Evolutionary conservation across 148 eudicot species (phyloP), one percentile per base, ranked within the genome.

Genomic region (Rhododendron mucronatum): DNA sequence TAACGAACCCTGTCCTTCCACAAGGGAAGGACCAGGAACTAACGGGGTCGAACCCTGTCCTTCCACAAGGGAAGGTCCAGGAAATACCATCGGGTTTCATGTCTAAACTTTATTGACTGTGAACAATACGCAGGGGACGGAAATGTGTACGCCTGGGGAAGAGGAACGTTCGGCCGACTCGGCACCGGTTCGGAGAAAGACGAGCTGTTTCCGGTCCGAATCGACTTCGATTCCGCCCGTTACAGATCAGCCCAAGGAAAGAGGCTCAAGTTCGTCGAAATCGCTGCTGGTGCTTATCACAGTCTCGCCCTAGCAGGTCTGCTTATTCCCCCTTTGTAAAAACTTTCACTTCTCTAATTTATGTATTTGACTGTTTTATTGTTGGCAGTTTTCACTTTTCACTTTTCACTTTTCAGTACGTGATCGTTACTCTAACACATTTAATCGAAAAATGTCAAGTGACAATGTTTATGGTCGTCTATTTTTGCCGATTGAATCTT

Each of bases 201-300:
- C 73, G 87, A 87, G 90, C 67, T 79, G 5, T 83, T 85, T 39
- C 98, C 96, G 4, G 91, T 88, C 14, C 90, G 59, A 21, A 78
- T 96, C 39, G 83, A 89, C 20, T 92, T 93, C 82, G 75, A 51
- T 16, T 61, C 83, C 23, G 50, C 33, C 33, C 44, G 39, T 4
- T 1, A 16, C 26, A 63, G 51, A 45, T 84, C 83, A 35, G 85
- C 59, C 21, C 41, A 16, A 61, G 83, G 74, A 44, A 53, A 76
- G 28, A 73, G 67, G 61, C 65, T 86, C 69, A 93, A 87, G 67
- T 87, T 93, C 87, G 90, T 92, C 21, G 93, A 87, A 23, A 87
- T 93, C 76, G 92, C 96, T 73, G 93, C 98, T 69, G 98, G 98
- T 80, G 94, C 98, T 88, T 96, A 96, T 85, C 98, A 96, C 69